Percentiles rank a stretch among this genome's conserved stretches.
Conservation (phyloP, 306 rosid species). For the Sesbania bispinosa region DNA sequence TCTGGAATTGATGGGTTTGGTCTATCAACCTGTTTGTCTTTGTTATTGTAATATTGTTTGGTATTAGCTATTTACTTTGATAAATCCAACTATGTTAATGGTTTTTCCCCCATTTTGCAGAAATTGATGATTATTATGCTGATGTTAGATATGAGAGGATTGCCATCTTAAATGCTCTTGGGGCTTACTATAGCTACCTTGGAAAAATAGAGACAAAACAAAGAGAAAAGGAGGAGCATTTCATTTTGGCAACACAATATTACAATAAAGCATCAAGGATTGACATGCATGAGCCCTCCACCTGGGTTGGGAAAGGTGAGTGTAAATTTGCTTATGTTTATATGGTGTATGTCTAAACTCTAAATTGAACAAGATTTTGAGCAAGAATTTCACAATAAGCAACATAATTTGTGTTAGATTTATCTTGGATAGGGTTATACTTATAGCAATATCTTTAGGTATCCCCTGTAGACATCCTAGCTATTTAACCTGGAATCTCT, state of each 20-base stretch:
- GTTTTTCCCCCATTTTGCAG: slow-evolving; percentile 44
- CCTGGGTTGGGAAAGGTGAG: slow-evolving; percentile 98
- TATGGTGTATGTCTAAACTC: neutral
- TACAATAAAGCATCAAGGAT: slow-evolving; percentile 96
- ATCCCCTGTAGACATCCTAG: neutral
- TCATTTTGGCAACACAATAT: slow-evolving; percentile 92
- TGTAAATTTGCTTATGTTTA: neutral
- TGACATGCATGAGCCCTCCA: slow-evolving; percentile 95
- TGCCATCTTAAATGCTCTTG: slow-evolving; percentile 93
- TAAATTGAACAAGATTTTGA: neutral
- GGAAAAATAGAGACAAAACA: slow-evolving; percentile 97
- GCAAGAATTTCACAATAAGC: slow-evolving; percentile 1
- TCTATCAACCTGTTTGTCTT: slow-evolving; percentile 9
- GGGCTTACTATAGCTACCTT: slow-evolving; percentile 93
- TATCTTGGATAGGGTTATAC: slow-evolving; percentile 17
- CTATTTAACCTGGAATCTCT: slow-evolving; percentile 1
- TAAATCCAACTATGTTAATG: neutral
- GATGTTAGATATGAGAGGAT: slow-evolving; percentile 98
- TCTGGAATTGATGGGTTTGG: slow-evolving; percentile 9
- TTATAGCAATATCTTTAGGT: slow-evolving; percentile 25
- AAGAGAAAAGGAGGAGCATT: slow-evolving; percentile 97
- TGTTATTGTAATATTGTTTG: neutral
- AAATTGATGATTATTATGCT: slow-evolving; percentile 95
- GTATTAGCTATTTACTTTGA: neutral
- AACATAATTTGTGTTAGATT: neutral